Conservation (phyloP, 768 basidiomycete genomes). For the Lyophyllum atratum region DNA sequence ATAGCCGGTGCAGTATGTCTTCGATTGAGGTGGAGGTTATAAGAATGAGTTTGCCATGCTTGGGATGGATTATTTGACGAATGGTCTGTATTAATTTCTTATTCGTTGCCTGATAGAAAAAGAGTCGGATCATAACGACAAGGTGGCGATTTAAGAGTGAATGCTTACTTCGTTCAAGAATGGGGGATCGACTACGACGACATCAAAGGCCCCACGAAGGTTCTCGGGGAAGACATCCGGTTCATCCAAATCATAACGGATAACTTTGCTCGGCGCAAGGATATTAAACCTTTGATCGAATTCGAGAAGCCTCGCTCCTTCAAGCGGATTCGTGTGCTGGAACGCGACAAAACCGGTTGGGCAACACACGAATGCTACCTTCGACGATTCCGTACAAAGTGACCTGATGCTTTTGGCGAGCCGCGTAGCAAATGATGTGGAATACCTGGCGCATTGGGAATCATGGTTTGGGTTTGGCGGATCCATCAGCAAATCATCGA, state of each 20-base stretch:
- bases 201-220: slow-evolving; percentile 34
- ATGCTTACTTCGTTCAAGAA: slow-evolving; percentile 45
- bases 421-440: slow-evolving; percentile 39
- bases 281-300: slow-evolving; percentile 44
- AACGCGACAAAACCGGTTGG: slow-evolving; percentile 51
- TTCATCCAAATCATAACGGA: slow-evolving; percentile 47
- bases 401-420: slow-evolving; percentile 34
- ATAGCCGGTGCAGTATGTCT: slow-evolving; percentile 32
- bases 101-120: slow-evolving; percentile 38
- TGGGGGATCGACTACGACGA: slow-evolving; percentile 46
- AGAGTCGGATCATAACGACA: background rate
- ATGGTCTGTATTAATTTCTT: slow-evolving; percentile 37
- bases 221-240: slow-evolving; percentile 38
- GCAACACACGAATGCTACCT: slow-evolving; percentile 46
- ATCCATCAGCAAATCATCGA: background rate
- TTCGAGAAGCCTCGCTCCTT: slow-evolving; percentile 39
- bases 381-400: slow-evolving; percentile 32
- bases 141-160: background rate
- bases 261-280: slow-evolving; percentile 37
- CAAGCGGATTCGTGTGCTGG: slow-evolving; percentile 37
- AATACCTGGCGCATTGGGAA: slow-evolving; percentile 34
- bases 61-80: slow-evolving; percentile 40
- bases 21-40: slow-evolving; percentile 43
- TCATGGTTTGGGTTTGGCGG: background rate
- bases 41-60: slow-evolving; percentile 37